These are phyloP conservation scores for Escovopsis weberi DNA, from an alignment of 2,329 filamentous ascomycete species.

Conservation along the genomic window DNA sequence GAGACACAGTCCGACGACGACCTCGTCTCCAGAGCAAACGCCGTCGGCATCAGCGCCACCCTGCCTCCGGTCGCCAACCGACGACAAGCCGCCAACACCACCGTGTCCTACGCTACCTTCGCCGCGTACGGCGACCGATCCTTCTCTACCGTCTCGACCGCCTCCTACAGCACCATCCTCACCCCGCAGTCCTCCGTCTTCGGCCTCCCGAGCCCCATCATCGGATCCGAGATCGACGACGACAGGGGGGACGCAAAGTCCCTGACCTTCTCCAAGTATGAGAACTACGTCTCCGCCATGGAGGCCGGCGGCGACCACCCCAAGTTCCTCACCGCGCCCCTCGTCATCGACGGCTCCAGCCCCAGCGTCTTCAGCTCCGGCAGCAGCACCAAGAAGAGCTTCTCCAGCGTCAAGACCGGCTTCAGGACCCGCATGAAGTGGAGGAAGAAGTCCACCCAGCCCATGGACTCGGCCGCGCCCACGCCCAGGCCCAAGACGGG, in stretches of 20 bases:
- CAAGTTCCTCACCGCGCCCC: slow-evolving; percentile 22
- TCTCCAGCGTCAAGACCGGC: slow-evolving; percentile 30
- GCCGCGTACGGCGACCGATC: slow-evolving; percentile 27
- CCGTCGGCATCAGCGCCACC: slow-evolving; percentile 19
- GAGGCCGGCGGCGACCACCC: slow-evolving; percentile 26
- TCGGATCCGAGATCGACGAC: slow-evolving; percentile 3
- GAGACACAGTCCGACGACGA: slow-evolving; percentile 27
- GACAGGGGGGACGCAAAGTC: slow-evolving; percentile 18
- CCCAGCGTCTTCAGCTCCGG: slow-evolving; percentile 29
- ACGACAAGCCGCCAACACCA: slow-evolving; percentile 22
- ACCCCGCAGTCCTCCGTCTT: slow-evolving; percentile 30
- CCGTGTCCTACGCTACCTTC: slow-evolving; percentile 28
- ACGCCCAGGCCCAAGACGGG: slow-evolving; percentile 4
- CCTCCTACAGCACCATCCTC: slow-evolving; percentile 24
- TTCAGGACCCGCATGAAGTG: slow-evolving; percentile 28
- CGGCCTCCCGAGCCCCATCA: slow-evolving; percentile 11
- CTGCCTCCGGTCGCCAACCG: slow-evolving; percentile 16
- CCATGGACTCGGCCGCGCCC: slow-evolving; percentile 20
- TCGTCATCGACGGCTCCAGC: slow-evolving; percentile 16
- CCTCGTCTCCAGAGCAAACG: slow-evolving; percentile 20
- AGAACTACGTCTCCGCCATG: slow-evolving; percentile 33
- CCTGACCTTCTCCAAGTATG: slow-evolving; percentile 35
- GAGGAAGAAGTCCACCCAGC: slow-evolving; percentile 22
- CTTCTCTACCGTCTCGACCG: slow-evolving; percentile 28
- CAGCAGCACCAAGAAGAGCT: slow-evolving; percentile 30